These are phyloP conservation scores for Piromyces finnis DNA, from an alignment of 192 early-diverging fungal genomes.

Conservation along the genomic window DNA sequence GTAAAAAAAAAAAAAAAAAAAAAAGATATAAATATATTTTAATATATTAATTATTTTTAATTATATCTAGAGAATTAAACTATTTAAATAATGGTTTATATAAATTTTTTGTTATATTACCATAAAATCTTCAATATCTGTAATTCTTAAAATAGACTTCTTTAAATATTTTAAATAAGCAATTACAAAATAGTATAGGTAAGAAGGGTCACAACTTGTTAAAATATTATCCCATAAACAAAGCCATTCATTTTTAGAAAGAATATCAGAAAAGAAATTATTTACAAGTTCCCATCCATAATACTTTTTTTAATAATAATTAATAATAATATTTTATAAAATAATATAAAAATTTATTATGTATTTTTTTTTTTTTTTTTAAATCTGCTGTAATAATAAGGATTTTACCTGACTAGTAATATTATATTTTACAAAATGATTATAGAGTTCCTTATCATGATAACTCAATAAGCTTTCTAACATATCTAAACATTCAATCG, in stretches of 20 bases:
- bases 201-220: slow-evolving; percentile 14
- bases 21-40: too few species aligned
- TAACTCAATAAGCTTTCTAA: slow-evolving; percentile 22
- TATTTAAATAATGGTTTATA: too few species aligned
- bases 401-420: slow-evolving; percentile 24
- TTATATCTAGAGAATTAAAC: too few species aligned
- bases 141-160: slow-evolving; percentile 9
- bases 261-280: slow-evolving; percentile 21
- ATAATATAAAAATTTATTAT: slow-evolving; percentile 4
- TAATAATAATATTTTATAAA: background rate
- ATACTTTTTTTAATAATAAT: slow-evolving; percentile 4
- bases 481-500: slow-evolving; percentile 27
- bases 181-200: slow-evolving; percentile 23
- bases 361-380: too few species aligned
- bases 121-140: slow-evolving; percentile 17
- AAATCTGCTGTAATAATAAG: too few species aligned
- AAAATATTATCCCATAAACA: slow-evolving; percentile 35
- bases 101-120: too few species aligned
- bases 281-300: slow-evolving; percentile 31
- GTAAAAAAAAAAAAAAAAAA: too few species aligned
- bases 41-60: too few species aligned
- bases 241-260: slow-evolving; percentile 26
- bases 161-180: slow-evolving; percentile 17
- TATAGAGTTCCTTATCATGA: slow-evolving; percentile 24
- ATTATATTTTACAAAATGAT: slow-evolving; percentile 19